Evolutionary conservation across 2,329 filamentous ascomycete species (phyloP), one percentile per base, ranked within the genome.

Genomic region (Cryphonectria nitschkei): DNA sequence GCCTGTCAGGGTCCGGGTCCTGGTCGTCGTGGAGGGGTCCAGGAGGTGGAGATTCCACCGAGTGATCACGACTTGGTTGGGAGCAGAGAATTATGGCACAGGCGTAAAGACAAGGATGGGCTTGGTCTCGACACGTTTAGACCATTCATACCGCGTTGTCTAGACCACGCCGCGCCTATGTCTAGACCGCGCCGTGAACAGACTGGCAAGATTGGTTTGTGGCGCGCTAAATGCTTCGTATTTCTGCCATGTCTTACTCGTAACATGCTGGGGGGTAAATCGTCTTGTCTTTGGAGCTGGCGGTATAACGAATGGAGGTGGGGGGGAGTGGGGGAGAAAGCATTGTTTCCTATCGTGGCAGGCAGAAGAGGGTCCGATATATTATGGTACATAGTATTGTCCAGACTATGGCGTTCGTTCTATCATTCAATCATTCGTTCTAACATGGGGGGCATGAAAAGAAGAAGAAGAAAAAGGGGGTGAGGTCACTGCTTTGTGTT

Each of bases 191-290:
- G n/a, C 9, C 52, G 52, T 14, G 43, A 22, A 16, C 46, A 50
- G 46, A 50, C 46, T 50, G 46, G 22, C 46, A 50, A 50, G 22
- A 50, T 50, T 50, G 46, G 1, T 50, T 50, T 50, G 46, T 50
- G 46, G 54, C 54, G 54, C 54, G 54, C 54, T 58, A 58, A 29
- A 32, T 58, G 26, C 54, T 32, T 58, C 54, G 54, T 58, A 32
- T 58, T 58, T 32, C 54, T 58, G 54, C 29, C 29, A 58, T 58
- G 54, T 58, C 54, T 58, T 32, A 58, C 52, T 56, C n/a, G 52
- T 29, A 16, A 50, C 52, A 29, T 11, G 26, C 52, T 56, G 26
- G 52, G 52, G 46, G 19, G 22, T 22, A 8, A 54, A 14, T 56
- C 11, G 52, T 56, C n/a, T 9, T 14, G n/a, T 29, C 52, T 56